Percentiles rank a stretch among this genome's conserved stretches.
Evolutionary conservation across 2,329 filamentous ascomycete genomes (phyloP).

Genomic region (Diaporthe vexans): DNA sequence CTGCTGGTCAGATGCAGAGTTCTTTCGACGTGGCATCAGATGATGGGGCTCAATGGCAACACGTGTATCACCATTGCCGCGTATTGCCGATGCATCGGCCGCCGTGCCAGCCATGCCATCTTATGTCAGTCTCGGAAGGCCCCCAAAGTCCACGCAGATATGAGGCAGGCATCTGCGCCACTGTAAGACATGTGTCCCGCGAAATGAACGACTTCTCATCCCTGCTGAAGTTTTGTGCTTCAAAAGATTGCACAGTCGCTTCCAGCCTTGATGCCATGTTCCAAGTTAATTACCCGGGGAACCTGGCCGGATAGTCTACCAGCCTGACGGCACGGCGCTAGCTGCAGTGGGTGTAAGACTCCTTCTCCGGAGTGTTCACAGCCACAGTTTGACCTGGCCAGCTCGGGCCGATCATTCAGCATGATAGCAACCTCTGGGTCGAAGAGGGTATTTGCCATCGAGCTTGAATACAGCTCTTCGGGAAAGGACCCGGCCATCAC

Average conservation of each 20-base stretch:
- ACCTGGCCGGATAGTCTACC: neutral
- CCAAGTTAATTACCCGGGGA: neutral
- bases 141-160: neutral
- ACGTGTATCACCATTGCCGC: conserved; percentile 25
- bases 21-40: conserved; percentile 28
- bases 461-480: neutral
- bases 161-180: neutral
- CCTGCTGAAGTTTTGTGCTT: neutral
- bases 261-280: neutral
- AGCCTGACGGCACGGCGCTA: conserved; percentile 10
- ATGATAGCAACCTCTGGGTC: neutral
- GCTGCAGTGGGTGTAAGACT: neutral
- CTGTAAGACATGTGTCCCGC: neutral
- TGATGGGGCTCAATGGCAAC: conserved; percentile 26
- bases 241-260: neutral
- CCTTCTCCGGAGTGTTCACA: neutral
- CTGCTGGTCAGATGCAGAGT: conserved; percentile 33
- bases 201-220: neutral
- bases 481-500: neutral
- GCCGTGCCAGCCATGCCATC: neutral
- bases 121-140: neutral
- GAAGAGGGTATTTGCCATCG: no score
- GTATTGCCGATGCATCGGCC: conserved; percentile 9
- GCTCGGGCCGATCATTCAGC: neutral
- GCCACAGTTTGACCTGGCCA: neutral